phyloP scores from a whole-genome alignment of 2,329 filamentous ascomycete species.

The Cordyceps cicadae region DNA sequence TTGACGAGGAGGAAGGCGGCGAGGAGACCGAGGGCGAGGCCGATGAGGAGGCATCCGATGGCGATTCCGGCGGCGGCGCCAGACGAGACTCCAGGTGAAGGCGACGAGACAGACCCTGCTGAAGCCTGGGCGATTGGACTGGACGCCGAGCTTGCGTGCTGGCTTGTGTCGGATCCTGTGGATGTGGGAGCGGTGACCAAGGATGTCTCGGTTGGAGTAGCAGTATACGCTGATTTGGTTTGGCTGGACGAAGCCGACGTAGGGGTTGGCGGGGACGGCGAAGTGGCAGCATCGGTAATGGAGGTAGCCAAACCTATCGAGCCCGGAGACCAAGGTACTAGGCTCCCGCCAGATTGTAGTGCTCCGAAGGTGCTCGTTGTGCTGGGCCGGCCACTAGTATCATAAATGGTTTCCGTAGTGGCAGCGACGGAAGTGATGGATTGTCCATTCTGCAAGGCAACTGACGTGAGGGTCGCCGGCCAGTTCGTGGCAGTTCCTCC shows the following conservation, averaged over 20 bases:
- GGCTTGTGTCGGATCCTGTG: background rate
- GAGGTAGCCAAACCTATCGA: too few relatives aligned
- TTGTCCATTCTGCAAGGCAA: background rate
- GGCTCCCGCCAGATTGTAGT: too few relatives aligned
- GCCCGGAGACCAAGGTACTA: too few relatives aligned
- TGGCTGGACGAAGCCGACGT: background rate
- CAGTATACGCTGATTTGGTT: background rate
- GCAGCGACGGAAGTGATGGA: background rate
- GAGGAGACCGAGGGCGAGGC: constrained; percentile 20
- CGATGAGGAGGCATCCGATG: constrained; percentile 22
- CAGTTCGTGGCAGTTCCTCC: background rate
- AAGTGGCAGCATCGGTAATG: too few relatives aligned
- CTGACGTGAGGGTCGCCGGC: background rate
- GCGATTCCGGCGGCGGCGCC: constrained; percentile 22
- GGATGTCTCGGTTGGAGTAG: background rate
- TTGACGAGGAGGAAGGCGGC: constrained; percentile 21
- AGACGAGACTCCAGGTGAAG: background rate
- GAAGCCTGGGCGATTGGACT: too few relatives aligned
- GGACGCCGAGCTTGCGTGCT: background rate
- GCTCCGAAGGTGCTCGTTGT: too few relatives aligned
- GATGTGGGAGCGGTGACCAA: background rate
- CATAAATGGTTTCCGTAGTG: background rate
- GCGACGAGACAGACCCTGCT: background rate
- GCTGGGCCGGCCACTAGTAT: too few relatives aligned
- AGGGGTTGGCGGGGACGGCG: too few relatives aligned